Conservation (phyloP, 164 flowering plant species). For the Vitis riparia region DNA sequence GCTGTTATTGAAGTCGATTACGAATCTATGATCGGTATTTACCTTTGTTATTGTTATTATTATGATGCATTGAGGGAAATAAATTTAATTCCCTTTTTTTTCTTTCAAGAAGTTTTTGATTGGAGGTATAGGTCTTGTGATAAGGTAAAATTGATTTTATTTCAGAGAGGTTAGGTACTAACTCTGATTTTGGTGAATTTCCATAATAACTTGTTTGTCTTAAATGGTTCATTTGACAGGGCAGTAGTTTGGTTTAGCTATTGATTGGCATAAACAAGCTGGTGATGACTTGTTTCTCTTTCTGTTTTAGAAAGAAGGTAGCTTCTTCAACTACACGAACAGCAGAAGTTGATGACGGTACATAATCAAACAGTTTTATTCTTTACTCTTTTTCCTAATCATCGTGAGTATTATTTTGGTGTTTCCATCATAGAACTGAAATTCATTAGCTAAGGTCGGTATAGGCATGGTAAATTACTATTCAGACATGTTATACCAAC, state of each 20-base stretch:
- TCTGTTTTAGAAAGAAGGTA: slow-evolving; percentile 10
- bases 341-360: slow-evolving; percentile 30
- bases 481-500: no score
- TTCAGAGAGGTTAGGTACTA: not conserved
- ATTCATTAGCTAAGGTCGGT: not conserved
- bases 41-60: no score
- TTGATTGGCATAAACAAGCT: not conserved
- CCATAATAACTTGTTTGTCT: not conserved
- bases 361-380: not conserved
- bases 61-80: no score
- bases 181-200: not conserved
- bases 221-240: not conserved
- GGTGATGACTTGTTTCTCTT: slow-evolving; percentile 30
- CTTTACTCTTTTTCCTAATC: not conserved
- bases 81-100: no score
- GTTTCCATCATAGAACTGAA: not conserved
- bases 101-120: no score
- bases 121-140: no score
- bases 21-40: no score
- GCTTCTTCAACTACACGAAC: not conserved
- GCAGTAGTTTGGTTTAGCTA: slow-evolving; percentile 1
- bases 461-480: not conserved
- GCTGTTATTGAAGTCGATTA: no score
- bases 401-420: not conserved
- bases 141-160: no score